A percentile compares a stretch with the other conserved stretches of the same genome.
Evolutionary conservation across 176 grass and related monocot species (phyloP).

Genomic region (Neostapfia colusana): DNA sequence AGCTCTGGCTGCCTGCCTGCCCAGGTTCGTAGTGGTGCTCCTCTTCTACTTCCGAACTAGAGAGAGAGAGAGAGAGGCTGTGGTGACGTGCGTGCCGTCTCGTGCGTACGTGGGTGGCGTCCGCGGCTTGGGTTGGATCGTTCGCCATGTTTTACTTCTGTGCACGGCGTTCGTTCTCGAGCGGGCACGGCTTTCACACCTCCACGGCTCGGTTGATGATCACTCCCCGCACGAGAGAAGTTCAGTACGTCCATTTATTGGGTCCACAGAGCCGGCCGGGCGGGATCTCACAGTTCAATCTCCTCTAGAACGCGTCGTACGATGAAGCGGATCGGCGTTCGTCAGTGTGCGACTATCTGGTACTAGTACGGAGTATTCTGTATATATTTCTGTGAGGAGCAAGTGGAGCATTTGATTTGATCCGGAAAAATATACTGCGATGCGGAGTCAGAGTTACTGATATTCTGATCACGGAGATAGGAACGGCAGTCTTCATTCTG

Average conservation of each 20-base stretch:
- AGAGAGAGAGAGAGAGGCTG: too few species aligned
- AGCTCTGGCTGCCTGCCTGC: neutral
- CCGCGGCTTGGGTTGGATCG: neutral
- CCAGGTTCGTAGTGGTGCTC: neutral
- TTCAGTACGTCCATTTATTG: constrained; percentile 14
- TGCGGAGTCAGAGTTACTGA: neutral
- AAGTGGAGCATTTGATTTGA: neutral
- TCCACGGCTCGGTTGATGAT: neutral
- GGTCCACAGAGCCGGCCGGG: neutral
- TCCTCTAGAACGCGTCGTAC: constrained; percentile 24
- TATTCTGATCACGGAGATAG: neutral
- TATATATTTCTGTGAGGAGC: neutral
- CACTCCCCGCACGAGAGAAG: neutral
- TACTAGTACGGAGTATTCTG: neutral
- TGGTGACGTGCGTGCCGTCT: too few species aligned
- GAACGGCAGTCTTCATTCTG: neutral
- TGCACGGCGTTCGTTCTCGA: neutral
- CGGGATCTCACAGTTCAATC: neutral
- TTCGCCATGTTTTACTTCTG: constrained; percentile 22
- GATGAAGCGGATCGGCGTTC: neutral
- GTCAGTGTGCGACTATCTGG: constrained; percentile 2
- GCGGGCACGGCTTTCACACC: constrained; percentile 18
- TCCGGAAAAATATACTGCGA: neutral
- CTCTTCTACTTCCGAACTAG: too few species aligned
- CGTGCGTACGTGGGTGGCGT: neutral